These are phyloP conservation scores for Boletellus emodensis DNA, from an alignment of 768 basidiomycete species.

Conservation along the genomic window DNA sequence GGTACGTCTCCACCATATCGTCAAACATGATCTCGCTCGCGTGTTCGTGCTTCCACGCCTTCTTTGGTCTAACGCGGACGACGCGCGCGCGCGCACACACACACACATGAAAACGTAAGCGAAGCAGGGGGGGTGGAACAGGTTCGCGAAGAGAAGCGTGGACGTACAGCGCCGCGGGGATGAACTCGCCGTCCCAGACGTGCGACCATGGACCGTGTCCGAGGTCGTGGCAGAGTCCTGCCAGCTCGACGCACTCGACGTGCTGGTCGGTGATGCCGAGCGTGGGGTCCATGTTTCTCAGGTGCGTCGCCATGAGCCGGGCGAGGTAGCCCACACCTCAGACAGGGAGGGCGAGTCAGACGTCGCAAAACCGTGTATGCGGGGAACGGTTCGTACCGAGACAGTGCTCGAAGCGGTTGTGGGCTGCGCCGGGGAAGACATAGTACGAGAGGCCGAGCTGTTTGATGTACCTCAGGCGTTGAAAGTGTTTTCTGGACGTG, in stretches of 20 bases:
- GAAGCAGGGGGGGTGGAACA: not conserved
- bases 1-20: slow-evolving; percentile 54
- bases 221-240: slow-evolving; percentile 80
- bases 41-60: slow-evolving; percentile 68
- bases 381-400: slow-evolving; percentile 45
- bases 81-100: too few species aligned
- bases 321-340: slow-evolving; percentile 75
- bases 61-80: slow-evolving; percentile 36
- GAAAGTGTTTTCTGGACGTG: slow-evolving; percentile 59
- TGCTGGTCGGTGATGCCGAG: slow-evolving; percentile 69
- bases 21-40: slow-evolving; percentile 84
- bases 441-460: slow-evolving; percentile 75
- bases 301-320: slow-evolving; percentile 53
- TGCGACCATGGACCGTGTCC: slow-evolving; percentile 87
- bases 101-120: too few species aligned
- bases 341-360: too few species aligned
- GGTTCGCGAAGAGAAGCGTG: not conserved
- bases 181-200: slow-evolving; percentile 75
- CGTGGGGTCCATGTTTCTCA: slow-evolving; percentile 54
- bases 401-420: slow-evolving; percentile 81
- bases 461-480: slow-evolving; percentile 71
- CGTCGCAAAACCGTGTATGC: not conserved
- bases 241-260: slow-evolving; percentile 71
- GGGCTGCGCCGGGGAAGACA: slow-evolving; percentile 75
- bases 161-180: slow-evolving; percentile 62